Evolutionary conservation across 1,139 yeast species (phyloP).

Genomic region (Groenewaldozyma auringiensis): DNA sequence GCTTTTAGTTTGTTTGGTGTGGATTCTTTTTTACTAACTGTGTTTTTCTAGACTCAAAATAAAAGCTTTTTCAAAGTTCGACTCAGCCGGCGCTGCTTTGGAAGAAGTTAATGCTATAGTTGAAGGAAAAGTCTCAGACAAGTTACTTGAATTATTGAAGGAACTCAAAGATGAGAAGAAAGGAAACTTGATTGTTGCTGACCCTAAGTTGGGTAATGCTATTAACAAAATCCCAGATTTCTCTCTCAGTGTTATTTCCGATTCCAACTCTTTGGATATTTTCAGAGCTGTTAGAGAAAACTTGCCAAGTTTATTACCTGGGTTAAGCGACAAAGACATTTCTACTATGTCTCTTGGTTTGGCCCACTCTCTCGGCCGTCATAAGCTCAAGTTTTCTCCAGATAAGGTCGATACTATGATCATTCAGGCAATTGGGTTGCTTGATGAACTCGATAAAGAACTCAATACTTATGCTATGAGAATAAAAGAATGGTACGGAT

Average conservation of each 20-base stretch:
- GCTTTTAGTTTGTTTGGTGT: neutral
- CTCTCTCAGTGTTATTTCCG: slow-evolving; percentile 82
- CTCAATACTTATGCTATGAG: slow-evolving; percentile 97
- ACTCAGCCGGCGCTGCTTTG: slow-evolving; percentile 89
- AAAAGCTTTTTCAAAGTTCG: slow-evolving; percentile 91
- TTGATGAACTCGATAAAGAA: slow-evolving; percentile 96
- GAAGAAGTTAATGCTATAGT: slow-evolving; percentile 90
- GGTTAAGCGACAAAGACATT: slow-evolving; percentile 74
- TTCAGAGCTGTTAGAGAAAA: slow-evolving; percentile 93
- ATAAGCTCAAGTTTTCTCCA: slow-evolving; percentile 93
- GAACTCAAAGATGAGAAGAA: slow-evolving; percentile 85
- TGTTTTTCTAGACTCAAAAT: slow-evolving; percentile 59
- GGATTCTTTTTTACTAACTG: neutral
- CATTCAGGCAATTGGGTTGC: slow-evolving; percentile 94
- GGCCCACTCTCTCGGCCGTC: slow-evolving; percentile 91
- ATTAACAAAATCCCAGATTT: slow-evolving; percentile 85
- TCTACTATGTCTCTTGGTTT: slow-evolving; percentile 95
- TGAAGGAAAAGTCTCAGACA: slow-evolving; percentile 89
- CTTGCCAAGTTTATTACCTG: slow-evolving; percentile 89
- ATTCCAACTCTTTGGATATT: slow-evolving; percentile 88
- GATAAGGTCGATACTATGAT: slow-evolving; percentile 98
- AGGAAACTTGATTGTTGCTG: slow-evolving; percentile 84
- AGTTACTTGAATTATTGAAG: slow-evolving; percentile 65
- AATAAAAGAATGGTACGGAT: slow-evolving; percentile 97
- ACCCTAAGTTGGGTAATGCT: slow-evolving; percentile 91